phyloP scores from a whole-genome alignment of 2,329 filamentous ascomycete species.

The Exophiala aquamarina region DNA sequence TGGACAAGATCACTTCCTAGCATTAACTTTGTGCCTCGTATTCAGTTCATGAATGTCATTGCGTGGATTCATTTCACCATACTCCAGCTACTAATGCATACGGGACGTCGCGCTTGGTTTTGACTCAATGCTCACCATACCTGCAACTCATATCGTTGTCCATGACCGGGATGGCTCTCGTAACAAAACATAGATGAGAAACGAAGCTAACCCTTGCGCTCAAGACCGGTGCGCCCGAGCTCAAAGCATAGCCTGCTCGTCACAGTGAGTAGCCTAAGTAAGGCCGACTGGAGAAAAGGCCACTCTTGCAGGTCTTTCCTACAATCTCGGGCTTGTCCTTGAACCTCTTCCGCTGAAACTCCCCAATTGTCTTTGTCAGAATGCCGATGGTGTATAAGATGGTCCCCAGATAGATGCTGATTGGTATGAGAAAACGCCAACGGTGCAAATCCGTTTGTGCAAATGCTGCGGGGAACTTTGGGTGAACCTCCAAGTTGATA shows the following conservation, averaged over 20 bases:
- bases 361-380: conserved; percentile 54
- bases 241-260: conserved; percentile 51
- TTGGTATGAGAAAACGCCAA: too few relatives aligned
- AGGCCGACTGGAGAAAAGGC: conserved; percentile 50
- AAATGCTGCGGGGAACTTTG: too few relatives aligned
- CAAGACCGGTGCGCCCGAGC: conserved; percentile 48
- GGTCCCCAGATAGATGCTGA: conserved; percentile 50
- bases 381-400: conserved; percentile 54
- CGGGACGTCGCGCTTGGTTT: conserved; percentile 39
- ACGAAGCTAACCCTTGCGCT: conserved; percentile 41
- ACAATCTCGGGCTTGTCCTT: conserved; percentile 53
- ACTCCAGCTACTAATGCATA: conserved; percentile 41
- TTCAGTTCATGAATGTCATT: too few relatives aligned
- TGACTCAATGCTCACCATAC: conserved; percentile 41
- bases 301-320: conserved; percentile 52
- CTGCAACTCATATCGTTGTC: conserved; percentile 50
- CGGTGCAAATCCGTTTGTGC: too few relatives aligned
- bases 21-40: too few relatives aligned
- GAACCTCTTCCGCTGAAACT: conserved; percentile 57
- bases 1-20: too few relatives aligned
- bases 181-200: conserved; percentile 47
- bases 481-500: too few relatives aligned
- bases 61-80: conserved; percentile 30
- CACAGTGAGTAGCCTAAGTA: conserved; percentile 55
- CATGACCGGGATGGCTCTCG: conserved; percentile 46